Evolutionary conservation across 441 rosid genomes (phyloP).

Genomic region (Jatropha multifida): DNA sequence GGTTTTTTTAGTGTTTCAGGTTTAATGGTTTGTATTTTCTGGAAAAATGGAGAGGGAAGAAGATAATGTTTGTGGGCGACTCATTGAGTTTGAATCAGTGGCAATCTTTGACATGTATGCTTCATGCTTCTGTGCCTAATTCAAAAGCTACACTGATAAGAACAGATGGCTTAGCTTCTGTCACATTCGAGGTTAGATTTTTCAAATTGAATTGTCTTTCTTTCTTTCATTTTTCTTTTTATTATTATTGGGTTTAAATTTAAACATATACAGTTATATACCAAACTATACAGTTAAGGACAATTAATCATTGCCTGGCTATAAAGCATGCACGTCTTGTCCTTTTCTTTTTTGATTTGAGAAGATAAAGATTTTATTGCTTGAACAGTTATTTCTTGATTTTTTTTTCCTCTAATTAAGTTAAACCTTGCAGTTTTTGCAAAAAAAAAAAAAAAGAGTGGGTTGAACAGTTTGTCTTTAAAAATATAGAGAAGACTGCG

Average conservation of each 20-base stretch:
- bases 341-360: conserved; percentile 22
- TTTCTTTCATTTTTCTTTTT: not conserved
- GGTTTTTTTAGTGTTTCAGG: conserved; percentile 26
- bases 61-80: conserved; percentile 60
- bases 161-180: conserved; percentile 26
- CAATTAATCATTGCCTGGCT: conserved; percentile 22
- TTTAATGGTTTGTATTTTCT: conserved; percentile 45
- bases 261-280: not conserved
- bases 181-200: conserved; percentile 36
- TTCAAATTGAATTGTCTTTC: not conserved
- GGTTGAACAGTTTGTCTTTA: not conserved
- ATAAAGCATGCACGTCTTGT: conserved; percentile 30
- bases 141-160: conserved; percentile 27
- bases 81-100: conserved; percentile 58
- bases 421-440: not conserved
- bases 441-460: too few species aligned
- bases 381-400: not conserved
- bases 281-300: not conserved
- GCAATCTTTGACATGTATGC: conserved; percentile 59
- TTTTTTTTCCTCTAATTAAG: not conserved
- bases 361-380: conserved; percentile 15
- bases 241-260: conserved; percentile 24
- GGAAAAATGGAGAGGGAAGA: conserved; percentile 50
- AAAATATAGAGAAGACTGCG: too few species aligned
- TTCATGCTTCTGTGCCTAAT: conserved; percentile 46